Percentiles rank a stretch among this genome's conserved stretches.
phyloP scores from a whole-genome alignment of 2,329 filamentous ascomycete species.

The Paraconiothyrium sp. region DNA sequence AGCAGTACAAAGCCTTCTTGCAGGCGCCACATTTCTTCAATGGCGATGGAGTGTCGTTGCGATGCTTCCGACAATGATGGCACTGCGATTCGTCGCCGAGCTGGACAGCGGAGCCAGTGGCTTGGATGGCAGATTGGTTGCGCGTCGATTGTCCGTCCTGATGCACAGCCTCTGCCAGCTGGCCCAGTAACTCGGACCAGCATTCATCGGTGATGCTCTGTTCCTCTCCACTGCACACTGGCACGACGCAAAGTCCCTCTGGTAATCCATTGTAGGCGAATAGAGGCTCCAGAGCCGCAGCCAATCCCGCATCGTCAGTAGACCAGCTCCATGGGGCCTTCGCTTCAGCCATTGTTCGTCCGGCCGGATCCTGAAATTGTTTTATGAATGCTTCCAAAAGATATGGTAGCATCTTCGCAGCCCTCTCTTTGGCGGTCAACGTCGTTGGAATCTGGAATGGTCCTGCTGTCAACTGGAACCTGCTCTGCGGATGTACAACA shows the following conservation, averaged over 20 bases:
- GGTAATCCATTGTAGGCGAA: background rate
- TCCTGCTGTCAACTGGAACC: background rate
- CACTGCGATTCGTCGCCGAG: constrained; percentile 1
- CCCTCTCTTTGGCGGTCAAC: background rate
- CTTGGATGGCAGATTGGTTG: background rate
- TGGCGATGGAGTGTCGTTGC: background rate
- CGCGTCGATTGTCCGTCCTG: background rate
- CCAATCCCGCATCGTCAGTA: background rate
- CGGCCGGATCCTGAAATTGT: background rate
- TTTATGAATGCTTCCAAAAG: background rate
- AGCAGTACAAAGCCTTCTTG: constrained; percentile 6
- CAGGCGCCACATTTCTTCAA: constrained; percentile 2
- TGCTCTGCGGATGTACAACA: background rate
- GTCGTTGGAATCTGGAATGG: background rate
- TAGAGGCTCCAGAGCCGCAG: background rate
- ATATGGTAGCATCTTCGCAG: background rate
- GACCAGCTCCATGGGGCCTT: constrained; percentile 4
- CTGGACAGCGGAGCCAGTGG: background rate
- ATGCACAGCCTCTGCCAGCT: background rate
- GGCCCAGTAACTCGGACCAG: background rate
- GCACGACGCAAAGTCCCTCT: background rate
- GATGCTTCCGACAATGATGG: background rate
- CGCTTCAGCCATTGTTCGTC: background rate
- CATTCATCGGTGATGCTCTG: background rate
- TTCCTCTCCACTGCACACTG: background rate